Base-by-base conservation (phyloP, 345 rosid species). In the Eucalyptus sideroxylon region DNA sequence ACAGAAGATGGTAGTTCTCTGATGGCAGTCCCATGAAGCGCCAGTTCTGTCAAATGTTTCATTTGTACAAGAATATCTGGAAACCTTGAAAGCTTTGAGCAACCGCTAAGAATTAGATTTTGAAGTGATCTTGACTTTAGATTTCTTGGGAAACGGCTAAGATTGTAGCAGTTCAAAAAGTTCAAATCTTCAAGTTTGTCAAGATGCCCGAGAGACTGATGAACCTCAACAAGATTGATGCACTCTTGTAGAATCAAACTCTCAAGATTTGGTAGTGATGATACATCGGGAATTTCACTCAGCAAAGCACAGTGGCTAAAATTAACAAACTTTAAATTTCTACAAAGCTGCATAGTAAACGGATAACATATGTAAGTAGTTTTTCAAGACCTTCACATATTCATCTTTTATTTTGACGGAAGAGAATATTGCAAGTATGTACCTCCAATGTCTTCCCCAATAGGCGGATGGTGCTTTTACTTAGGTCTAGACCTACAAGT, bases 11-110 rank as follows among this genome's bases (percentile, higher is more conserved):
- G 89, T 23, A 90, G 51, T 5, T 82, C 89, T 21, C 21, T 26
- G 24, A 90, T 90, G 12, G 88, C 88, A 23, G 89, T 90, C 53
- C 47, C 86, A 24, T 59, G 51, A 30, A 87, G 53, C 4, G 62
- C 8, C 0, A 90, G 50, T 27, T n/a, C 44, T 60, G 49, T 44
- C 31, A 90, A 10, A n/a, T 51, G 17, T 59, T 30, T 47, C 42
- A 89, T 50, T 45, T n/a, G 62, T 30, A 50, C 81, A 40, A 49
- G 69, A 86, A 87, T 87, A 86, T 83, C 88, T 16, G 91, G 91
- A 53, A 90, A 90, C 31, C 24, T 82, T 42, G 50, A 37, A 21
- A 90, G 89, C 37, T 50, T 88, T 59, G 85, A 56, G 53, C 89
- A 90, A 16, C 86, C 88, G 0, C 14, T 16, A 11, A 88, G 72